These are phyloP conservation scores for Solanum appendiculatum DNA, from an alignment of 257 asterid species.

Conservation along the genomic window DNA sequence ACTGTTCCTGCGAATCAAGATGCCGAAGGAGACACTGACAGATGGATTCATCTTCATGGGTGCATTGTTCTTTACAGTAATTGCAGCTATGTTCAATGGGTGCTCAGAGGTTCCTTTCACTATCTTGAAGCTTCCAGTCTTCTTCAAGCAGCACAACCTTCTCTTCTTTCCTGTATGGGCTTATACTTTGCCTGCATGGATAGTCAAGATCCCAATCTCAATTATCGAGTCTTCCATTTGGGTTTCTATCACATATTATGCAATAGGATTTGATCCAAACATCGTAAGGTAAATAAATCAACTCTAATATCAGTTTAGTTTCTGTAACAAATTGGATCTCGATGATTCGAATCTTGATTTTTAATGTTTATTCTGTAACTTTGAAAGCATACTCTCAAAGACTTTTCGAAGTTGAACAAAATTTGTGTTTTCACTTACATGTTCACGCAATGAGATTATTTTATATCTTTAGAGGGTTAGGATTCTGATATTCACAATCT, in stretches of 20 bases:
- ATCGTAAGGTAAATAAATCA: not conserved
- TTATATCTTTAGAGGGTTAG: not conserved
- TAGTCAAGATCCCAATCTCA: conserved; percentile 55
- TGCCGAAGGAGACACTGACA: conserved; percentile 33
- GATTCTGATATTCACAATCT: not conserved
- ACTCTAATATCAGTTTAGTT: not conserved
- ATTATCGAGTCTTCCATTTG: conserved; percentile 28
- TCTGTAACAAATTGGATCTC: not conserved
- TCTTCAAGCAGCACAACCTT: conserved; percentile 70
- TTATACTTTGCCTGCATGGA: conserved; percentile 59
- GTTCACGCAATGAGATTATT: not conserved
- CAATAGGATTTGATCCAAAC: conserved; percentile 43
- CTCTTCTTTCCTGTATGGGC: conserved; percentile 75
- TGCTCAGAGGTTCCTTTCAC: conserved; percentile 60
- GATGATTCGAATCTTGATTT: not conserved
- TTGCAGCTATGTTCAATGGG: conserved; percentile 59
- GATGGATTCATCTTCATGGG: conserved; percentile 67
- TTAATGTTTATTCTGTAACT: not conserved
- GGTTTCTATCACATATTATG: conserved; percentile 38
- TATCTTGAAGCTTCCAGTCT: conserved; percentile 61
- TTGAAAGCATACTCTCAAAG: not conserved
- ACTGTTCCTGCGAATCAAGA: conserved; percentile 37
- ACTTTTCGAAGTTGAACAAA: not conserved
- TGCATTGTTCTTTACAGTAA: conserved; percentile 49
- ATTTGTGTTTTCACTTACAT: not conserved